phyloP scores from a whole-genome alignment of 352 stramenopile species.

The Phytophthora meadii region DNA sequence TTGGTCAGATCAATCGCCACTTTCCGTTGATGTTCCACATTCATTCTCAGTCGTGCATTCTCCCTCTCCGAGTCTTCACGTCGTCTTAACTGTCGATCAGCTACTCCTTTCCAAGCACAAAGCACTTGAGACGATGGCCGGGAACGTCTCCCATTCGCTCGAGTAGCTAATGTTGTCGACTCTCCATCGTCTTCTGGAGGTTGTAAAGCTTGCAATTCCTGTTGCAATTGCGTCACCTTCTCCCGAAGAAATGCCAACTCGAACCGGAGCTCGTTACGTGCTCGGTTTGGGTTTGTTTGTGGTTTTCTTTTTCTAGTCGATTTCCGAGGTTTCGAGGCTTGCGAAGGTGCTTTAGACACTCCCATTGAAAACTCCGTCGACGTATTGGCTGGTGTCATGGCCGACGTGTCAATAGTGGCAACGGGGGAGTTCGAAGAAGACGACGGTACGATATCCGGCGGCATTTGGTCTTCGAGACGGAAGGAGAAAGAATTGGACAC shows the following conservation, averaged over 20 bases:
- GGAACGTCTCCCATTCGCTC: not conserved
- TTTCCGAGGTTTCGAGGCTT: constrained; percentile 14
- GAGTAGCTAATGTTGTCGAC: constrained; percentile 2
- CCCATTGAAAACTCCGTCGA: not conserved
- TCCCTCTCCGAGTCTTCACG: constrained; percentile 46
- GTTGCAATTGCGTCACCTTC: constrained; percentile 68
- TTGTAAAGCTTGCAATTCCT: constrained; percentile 56
- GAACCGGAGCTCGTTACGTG: constrained; percentile 56
- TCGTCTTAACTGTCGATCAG: constrained; percentile 37
- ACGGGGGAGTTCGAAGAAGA: constrained; percentile 1
- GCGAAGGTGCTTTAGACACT: not conserved
- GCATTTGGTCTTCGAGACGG: constrained; percentile 8
- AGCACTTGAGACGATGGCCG: constrained; percentile 33
- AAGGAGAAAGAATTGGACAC: constrained; percentile 25
- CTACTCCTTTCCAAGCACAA: constrained; percentile 40
- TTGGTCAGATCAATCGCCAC: constrained; percentile 34
- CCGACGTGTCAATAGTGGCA: constrained; percentile 7
- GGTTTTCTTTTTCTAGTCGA: constrained; percentile 34
- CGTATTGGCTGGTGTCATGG: not conserved
- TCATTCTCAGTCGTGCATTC: constrained; percentile 46
- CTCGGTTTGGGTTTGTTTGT: constrained; percentile 40
- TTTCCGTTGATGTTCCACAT: constrained; percentile 47
- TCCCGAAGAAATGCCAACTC: constrained; percentile 74
- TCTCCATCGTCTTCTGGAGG: constrained; percentile 6
- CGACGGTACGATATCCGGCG: constrained; percentile 6